A percentile compares a stretch with the other conserved stretches of the same genome.
Conservation (phyloP, 495 filamentous ascomycete genomes). For the Clohesyomyces aquaticus region DNA sequence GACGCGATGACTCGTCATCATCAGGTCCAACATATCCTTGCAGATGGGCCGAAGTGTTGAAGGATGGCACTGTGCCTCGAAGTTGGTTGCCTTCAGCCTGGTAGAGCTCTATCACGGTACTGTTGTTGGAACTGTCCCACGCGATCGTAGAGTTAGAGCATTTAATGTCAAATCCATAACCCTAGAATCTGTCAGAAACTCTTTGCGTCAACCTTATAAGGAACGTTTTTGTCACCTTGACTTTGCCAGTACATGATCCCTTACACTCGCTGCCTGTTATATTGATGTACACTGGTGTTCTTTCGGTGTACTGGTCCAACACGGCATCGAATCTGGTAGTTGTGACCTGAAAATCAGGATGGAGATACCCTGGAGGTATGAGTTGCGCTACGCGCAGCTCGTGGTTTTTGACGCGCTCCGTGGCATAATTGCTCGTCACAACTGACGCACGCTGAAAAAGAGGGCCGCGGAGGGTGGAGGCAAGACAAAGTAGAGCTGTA, state of each 20-base stretch:
- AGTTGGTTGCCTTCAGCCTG: neutral
- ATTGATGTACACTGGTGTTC: neutral
- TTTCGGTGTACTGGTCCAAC: neutral
- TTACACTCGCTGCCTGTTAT: neutral
- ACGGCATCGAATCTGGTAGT: neutral
- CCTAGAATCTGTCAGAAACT: neutral
- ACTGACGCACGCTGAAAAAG: neutral
- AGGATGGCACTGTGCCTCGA: neutral
- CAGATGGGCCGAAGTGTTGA: neutral
- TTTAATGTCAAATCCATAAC: neutral
- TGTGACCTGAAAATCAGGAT: neutral
- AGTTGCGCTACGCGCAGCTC: neutral
- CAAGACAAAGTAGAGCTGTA: neutral
- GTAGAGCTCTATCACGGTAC: neutral
- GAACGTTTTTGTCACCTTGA: neutral
- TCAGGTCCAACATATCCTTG: neutral
- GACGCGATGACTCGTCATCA: neutral
- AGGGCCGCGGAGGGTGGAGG: neutral
- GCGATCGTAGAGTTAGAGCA: neutral
- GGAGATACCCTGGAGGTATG: neutral
- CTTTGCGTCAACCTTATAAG: neutral
- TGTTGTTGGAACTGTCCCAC: neutral
- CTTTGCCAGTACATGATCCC: neutral
- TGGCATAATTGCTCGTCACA: neutral
- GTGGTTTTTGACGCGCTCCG: neutral